Conservation (phyloP, 495 filamentous ascomycete species). For the Glarea lozoyensis region DNA sequence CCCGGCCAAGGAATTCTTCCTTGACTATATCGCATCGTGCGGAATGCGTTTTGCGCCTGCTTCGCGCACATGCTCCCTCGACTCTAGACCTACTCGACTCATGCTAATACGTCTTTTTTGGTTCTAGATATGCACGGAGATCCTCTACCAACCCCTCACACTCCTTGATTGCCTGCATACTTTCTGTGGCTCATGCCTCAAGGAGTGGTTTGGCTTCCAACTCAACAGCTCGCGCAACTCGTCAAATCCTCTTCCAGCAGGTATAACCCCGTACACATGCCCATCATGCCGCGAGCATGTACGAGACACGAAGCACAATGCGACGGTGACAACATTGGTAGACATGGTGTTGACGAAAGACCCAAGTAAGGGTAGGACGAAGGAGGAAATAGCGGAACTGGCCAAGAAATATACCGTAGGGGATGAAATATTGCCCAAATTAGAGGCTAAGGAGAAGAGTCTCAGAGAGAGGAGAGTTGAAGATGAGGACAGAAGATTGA, state of each 20-base stretch:
- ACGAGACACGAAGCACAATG: conserved; percentile 73
- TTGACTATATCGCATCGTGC: too few species aligned
- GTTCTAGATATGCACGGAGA: conserved; percentile 84
- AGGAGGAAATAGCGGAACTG: conserved; percentile 64
- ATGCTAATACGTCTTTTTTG: conserved; percentile 10
- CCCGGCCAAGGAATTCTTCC: too few species aligned
- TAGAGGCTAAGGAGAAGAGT: conserved; percentile 33
- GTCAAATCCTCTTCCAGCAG: conserved; percentile 23
- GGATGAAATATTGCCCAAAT: conserved; percentile 59
- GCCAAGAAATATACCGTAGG: conserved; percentile 63
- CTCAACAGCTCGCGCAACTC: conserved; percentile 35
- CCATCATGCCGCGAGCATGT: conserved; percentile 86
- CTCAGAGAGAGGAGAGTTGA: conserved; percentile 39
- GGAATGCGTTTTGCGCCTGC: too few species aligned
- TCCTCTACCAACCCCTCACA: conserved; percentile 91
- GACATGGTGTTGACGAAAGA: conserved; percentile 71
- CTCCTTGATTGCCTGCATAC: conserved; percentile 97
- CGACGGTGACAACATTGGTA: conserved; percentile 70
- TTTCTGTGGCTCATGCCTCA: conserved; percentile 89
- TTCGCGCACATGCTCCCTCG: not conserved
- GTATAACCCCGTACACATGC: conserved; percentile 63
- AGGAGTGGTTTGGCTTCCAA: conserved; percentile 80
- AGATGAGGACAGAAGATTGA: conserved; percentile 57
- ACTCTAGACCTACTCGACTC: not conserved
- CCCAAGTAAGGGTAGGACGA: conserved; percentile 56